Percentiles rank a stretch among this genome's conserved stretches.
Conservation (phyloP, 2,329 filamentous ascomycete genomes). For the Botrytis squamosa region DNA sequence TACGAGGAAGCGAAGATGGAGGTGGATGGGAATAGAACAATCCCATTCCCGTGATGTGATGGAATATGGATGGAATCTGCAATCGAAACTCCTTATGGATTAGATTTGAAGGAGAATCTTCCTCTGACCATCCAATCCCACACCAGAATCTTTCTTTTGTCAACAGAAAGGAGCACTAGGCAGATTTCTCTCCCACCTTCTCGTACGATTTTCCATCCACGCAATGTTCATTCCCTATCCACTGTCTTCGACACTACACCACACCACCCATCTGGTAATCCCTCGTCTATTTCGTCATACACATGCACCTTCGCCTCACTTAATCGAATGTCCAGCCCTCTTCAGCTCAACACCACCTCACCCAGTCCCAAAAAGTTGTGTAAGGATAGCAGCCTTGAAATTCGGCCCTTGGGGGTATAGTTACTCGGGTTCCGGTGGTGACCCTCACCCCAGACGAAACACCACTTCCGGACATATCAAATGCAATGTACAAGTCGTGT, state of each 20-base stretch:
- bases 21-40: background rate
- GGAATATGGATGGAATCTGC: background rate
- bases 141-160: background rate
- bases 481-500: background rate
- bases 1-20: background rate
- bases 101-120: background rate
- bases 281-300: background rate
- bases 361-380: background rate
- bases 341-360: conserved; percentile 1
- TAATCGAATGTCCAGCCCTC: background rate
- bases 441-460: background rate
- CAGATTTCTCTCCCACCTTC: background rate
- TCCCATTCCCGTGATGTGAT: background rate
- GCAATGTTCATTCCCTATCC: too few species aligned
- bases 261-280: background rate
- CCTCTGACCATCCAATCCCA: background rate
- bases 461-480: background rate
- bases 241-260: background rate
- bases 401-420: background rate
- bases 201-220: background rate
- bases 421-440: background rate
- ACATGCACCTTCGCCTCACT: background rate
- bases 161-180: background rate
- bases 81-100: background rate
- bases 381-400: conserved; percentile 7